phyloP scores from a whole-genome alignment of 192 early-diverging fungal species.

The Diversispora epigaea region DNA sequence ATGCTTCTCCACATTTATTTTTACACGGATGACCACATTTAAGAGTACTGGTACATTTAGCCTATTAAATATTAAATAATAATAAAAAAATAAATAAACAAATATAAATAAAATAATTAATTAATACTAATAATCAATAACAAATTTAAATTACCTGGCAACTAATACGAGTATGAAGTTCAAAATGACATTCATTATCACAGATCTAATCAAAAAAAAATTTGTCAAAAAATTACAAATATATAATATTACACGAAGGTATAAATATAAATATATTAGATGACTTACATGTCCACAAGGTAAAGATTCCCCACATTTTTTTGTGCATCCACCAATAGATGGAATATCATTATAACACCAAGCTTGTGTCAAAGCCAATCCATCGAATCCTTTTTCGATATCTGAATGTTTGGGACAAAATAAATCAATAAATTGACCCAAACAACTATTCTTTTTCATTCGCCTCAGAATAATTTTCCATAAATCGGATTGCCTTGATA shows the following conservation, averaged over 20 bases:
- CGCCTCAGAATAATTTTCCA: constrained; percentile 35
- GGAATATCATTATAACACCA: neutral
- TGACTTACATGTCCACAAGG: constrained; percentile 27
- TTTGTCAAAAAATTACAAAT: neutral
- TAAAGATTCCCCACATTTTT: constrained; percentile 6
- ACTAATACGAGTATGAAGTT: neutral
- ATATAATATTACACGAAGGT: neutral
- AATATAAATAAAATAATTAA: neutral
- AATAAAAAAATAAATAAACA: too few relatives aligned
- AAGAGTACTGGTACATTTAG: neutral
- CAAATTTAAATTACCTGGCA: constrained; percentile 11
- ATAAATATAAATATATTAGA: neutral
- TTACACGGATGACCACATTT: constrained; percentile 23
- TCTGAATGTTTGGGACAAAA: constrained; percentile 21
- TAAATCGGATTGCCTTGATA: constrained; percentile 44
- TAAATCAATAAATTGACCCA: neutral
- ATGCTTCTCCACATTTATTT: constrained; percentile 8
- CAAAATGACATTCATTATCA: constrained; percentile 13
- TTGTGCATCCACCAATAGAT: constrained; percentile 12
- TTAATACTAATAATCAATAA: neutral
- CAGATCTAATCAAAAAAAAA: constrained; percentile 7
- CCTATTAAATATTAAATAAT: constrained; percentile 10
- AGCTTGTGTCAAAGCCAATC: neutral
- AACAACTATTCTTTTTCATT: neutral
- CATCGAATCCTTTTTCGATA: neutral